phyloP scores from a whole-genome alignment of 257 asterid species.

The Leptodermis oblonga region DNA sequence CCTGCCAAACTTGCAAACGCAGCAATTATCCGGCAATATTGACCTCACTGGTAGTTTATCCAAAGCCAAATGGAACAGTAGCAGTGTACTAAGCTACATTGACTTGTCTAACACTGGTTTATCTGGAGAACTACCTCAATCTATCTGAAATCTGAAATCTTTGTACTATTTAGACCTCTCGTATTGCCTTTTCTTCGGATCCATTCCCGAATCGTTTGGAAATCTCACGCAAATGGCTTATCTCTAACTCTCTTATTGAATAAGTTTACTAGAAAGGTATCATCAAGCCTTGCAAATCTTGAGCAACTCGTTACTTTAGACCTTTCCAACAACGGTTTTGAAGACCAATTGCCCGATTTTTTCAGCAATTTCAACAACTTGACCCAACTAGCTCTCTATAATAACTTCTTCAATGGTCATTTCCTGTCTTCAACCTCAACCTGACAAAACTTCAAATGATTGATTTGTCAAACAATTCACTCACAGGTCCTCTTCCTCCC shows the following conservation, averaged over 20 bases:
- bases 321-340: constrained; percentile 9
- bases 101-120: constrained; percentile 7
- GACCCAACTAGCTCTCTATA: neutral
- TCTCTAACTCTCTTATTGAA: constrained; percentile 10
- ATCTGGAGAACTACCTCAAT: constrained; percentile 21
- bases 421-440: constrained; percentile 17
- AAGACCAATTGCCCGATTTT: constrained; percentile 18
- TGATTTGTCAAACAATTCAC: constrained; percentile 14
- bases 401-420: constrained; percentile 9
- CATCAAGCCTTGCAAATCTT: constrained; percentile 19
- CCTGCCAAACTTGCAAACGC: constrained; percentile 17
- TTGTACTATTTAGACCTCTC: constrained; percentile 15
- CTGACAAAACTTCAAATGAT: constrained; percentile 10
- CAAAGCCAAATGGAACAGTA: constrained; percentile 17
- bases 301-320: constrained; percentile 16
- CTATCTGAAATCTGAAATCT: constrained; percentile 18
- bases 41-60: constrained; percentile 18
- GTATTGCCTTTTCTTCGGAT: constrained; percentile 14
- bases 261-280: constrained; percentile 18
- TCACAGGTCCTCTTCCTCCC: constrained; percentile 20
- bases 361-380: constrained; percentile 11
- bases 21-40: constrained; percentile 4
- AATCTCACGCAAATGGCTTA: constrained; percentile 16
- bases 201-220: constrained; percentile 27
- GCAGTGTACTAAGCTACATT: constrained; percentile 16